phyloP scores from a whole-genome alignment of 495 filamentous ascomycete genomes.

The Penicillium nucicola region DNA sequence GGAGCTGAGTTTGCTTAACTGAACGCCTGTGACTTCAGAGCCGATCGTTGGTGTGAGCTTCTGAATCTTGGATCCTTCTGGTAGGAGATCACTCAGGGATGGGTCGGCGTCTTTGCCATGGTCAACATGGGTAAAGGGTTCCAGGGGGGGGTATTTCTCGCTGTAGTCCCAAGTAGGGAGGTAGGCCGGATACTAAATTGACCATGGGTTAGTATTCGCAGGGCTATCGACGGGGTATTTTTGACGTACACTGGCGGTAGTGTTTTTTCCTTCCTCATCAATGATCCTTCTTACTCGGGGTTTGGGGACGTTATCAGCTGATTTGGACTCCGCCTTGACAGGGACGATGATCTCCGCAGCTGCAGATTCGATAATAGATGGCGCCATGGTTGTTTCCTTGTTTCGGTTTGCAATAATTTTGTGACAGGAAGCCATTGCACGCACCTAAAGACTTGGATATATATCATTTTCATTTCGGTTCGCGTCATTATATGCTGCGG shows the following conservation, averaged over 20 bases:
- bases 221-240: background rate
- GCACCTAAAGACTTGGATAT: too few relatives aligned
- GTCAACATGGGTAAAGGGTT: conserved; percentile 69
- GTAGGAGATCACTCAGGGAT: conserved; percentile 63
- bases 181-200: conserved; percentile 21
- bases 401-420: too few relatives aligned
- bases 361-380: conserved; percentile 16
- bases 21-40: conserved; percentile 71
- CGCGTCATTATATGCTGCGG: too few relatives aligned
- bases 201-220: background rate
- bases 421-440: too few relatives aligned
- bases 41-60: conserved; percentile 74
- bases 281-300: conserved; percentile 16
- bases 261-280: conserved; percentile 24
- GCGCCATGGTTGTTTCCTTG: conserved; percentile 14
- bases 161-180: conserved; percentile 24
- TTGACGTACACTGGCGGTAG: conserved; percentile 22
- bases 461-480: too few relatives aligned
- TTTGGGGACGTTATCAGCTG: conserved; percentile 3
- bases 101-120: conserved; percentile 71
- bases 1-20: conserved; percentile 63
- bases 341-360: conserved; percentile 13
- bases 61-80: conserved; percentile 31
- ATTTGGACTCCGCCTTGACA: conserved; percentile 7
- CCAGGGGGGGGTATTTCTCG: conserved; percentile 55